Conservation (phyloP, 2,329 filamentous ascomycete species). For the Ophiognomonia clavigignenti-juglandacearum region DNA sequence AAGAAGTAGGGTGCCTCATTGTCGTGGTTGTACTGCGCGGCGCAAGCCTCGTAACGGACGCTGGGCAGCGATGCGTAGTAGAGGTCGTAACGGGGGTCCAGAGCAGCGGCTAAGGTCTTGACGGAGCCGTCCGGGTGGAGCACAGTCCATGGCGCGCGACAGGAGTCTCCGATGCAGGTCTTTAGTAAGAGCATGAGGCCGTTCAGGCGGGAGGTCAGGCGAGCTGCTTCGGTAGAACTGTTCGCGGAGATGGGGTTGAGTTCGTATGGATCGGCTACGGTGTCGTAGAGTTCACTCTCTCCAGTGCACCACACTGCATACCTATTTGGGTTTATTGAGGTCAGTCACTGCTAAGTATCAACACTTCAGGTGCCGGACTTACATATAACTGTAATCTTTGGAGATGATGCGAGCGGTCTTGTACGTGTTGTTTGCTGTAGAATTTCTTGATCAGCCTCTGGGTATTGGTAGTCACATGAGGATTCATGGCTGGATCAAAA, state of each 20-base stretch:
- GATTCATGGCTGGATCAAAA: too few relatives aligned
- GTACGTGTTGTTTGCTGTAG: constrained; percentile 49
- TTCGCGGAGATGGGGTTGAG: constrained; percentile 36
- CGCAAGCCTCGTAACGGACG: constrained; percentile 12
- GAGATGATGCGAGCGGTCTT: constrained; percentile 53
- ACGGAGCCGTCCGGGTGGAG: constrained; percentile 52
- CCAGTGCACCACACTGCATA: constrained; percentile 65
- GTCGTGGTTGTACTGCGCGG: constrained; percentile 9
- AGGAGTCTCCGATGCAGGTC: constrained; percentile 50
- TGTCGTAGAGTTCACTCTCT: constrained; percentile 62
- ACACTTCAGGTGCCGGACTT: too few relatives aligned
- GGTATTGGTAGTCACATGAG: too few relatives aligned
- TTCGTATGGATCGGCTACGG: constrained; percentile 51
- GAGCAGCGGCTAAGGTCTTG: constrained; percentile 44
- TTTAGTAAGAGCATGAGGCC: constrained; percentile 56
- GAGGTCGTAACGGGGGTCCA: constrained; percentile 40
- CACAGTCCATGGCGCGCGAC: constrained; percentile 52
- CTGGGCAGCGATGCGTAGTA: constrained; percentile 38
- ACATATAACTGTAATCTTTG: constrained; percentile 55
- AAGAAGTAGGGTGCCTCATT: constrained; percentile 15
- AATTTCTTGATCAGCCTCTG: not conserved
- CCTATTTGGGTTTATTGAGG: too few relatives aligned
- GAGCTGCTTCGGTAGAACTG: constrained; percentile 29
- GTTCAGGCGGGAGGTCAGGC: constrained; percentile 46
- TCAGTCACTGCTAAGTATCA: too few relatives aligned